Evolutionary conservation across 192 early-diverging fungal genomes (phyloP), one percentile per base, ranked within the genome.

Genomic region (Funneliformis mosseae): DNA sequence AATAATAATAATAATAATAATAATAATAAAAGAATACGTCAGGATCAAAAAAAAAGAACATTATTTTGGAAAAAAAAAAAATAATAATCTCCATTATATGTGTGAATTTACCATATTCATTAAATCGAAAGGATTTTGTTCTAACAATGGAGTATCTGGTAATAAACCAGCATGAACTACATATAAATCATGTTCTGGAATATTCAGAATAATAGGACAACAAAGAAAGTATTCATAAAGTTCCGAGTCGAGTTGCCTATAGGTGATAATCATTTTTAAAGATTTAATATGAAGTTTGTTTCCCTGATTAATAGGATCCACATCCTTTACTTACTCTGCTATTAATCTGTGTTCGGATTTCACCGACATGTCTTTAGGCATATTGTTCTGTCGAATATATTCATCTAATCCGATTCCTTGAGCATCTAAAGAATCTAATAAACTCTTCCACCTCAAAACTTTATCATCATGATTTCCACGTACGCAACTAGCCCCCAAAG

Each of bases 391-490:
- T 11, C 64, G 28, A 18, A 78, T 27, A 61, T 70, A 82, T 25
- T 81, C 64, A 33, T 50, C 60, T 6, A 18, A 25, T 25, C 79
- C 4, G 41, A 59, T 27, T 55, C 82, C 48, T 39, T 59, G 25
- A 23, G 21, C 46, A 8, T 71, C 80, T 4, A 89, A 83, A 23
- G 81, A 81, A 23, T 88, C 74, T n/a, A 91, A 82, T 61, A 84
- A 88, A 33, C 85, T 85, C 39, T 86, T 83, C 83, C 89, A 89
- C 16, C 89, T 83, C n/a, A 93, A 83, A 4, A 93, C 89, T 48
- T 85, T 85, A 80, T 95, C 92, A 67, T 95, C 93, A 62, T 94
- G 93, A 79, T 94, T 94, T 38, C 93, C 93, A 25, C 92, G 88
- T 3, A 91, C 89, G 80, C 90, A 88, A 80, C 85, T 83, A 21